Evolutionary conservation across 2,329 filamentous ascomycete species (phyloP), one percentile per base, ranked within the genome.

Genomic region (Cladosporium sp.): DNA sequence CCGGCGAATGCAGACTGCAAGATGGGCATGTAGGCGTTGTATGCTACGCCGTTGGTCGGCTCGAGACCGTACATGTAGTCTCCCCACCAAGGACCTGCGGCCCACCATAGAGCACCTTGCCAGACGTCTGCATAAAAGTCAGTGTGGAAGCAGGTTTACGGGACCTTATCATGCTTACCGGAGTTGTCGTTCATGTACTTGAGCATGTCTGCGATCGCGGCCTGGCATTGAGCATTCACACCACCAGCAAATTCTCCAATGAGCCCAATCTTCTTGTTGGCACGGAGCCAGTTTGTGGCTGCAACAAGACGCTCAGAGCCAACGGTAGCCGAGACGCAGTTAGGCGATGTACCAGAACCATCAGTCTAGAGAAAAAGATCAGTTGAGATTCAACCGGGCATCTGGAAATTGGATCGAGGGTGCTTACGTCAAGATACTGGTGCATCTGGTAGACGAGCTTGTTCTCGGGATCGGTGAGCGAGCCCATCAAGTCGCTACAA

Each of bases 391-490:
- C 18, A 14, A 33, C 2, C 28, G 12, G 16, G 2, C 2, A n/a
- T n/a, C 11, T 10, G 11, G 11, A 8, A 8, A 2, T 55, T 16
- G 49, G 10, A 31, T 16, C n/a, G 26, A 28, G 7, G 5, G 18
- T 2, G 14, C 52, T 55, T n/a, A 55, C 52, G n/a, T 55, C 52
- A 29, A 55, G 52, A 21, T 87, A 88, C 76, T 87, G 85, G 73
- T 88, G 85, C 85, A 87, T 87, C 71, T 87, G 83, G 75, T 85
- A 87, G 72, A 87, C 75, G 65, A 87, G 79, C 71, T 84, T 85
- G 75, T 86, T 76, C 55, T 78, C 66, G 0, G 84, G 79, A 67
- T 88, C 85, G 10, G 80, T 83, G 50, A 87, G 78, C 23, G 69
- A 75, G 64, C 80, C 78, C 66, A 84, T 78, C 53, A 78, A 76